Percentiles rank a stretch among this genome's conserved stretches.
Conservation (phyloP, 208 protist species). For the Lotmaria passim region DNA sequence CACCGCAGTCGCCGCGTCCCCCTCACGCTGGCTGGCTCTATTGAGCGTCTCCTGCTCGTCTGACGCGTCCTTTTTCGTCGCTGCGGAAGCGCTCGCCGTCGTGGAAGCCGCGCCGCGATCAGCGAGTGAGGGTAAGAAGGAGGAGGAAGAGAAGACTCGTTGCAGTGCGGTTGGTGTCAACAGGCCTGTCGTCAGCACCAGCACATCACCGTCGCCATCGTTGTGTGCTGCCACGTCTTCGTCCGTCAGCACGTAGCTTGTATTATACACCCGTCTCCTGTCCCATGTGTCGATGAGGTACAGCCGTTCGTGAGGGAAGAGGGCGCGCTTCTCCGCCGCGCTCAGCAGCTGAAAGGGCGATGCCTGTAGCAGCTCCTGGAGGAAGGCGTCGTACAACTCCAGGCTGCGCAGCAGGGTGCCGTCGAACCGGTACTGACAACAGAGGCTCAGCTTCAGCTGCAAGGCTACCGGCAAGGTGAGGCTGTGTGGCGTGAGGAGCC, state of each 20-base stretch:
- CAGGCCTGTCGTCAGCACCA: constrained; percentile 72
- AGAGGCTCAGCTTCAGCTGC: constrained; percentile 78
- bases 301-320: constrained; percentile 65
- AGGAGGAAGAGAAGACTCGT: constrained; percentile 18
- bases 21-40: background rate
- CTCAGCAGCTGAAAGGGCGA: constrained; percentile 82
- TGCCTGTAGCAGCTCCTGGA: constrained; percentile 72
- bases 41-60: background rate
- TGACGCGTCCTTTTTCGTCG: too few relatives aligned
- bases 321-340: constrained; percentile 53
- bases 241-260: constrained; percentile 37
- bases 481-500: constrained; percentile 69
- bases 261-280: constrained; percentile 41
- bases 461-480: constrained; percentile 57
- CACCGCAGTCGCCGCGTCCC: background rate
- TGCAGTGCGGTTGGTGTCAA: constrained; percentile 37
- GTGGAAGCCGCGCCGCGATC: too few relatives aligned
- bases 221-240: constrained; percentile 47
- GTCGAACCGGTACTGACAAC: constrained; percentile 82
- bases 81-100: too few relatives aligned
- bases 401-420: constrained; percentile 60
- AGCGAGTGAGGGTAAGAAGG: constrained; percentile 13
- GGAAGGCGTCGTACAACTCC: constrained; percentile 71
- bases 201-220: constrained; percentile 86
- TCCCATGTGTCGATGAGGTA: constrained; percentile 50